Base-by-base conservation (phyloP, 768 basidiomycete species). In the Heimioporus sp. region DNA sequence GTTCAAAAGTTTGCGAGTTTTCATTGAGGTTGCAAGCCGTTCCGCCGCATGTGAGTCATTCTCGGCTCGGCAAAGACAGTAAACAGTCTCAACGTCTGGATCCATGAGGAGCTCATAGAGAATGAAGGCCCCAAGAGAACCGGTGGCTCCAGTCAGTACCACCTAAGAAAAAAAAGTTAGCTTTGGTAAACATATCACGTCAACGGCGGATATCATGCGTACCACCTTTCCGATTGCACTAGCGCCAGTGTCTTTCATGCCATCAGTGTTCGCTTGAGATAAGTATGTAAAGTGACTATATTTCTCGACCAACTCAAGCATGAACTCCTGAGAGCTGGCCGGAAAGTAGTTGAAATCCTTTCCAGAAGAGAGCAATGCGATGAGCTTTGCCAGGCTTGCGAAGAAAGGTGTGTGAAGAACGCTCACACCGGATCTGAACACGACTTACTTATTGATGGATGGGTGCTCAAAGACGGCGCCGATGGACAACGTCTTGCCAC, bases 381-480 rank as follows among this genome's bases (percentile, higher is more conserved):
- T 67, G 58, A 75, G 69, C n/a, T 65, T 64, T 13, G 79, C 73
- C 39, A 80, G 58, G 49, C 73, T 77, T 43, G 19, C 3, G 9
- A 41, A 17, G 19, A 15, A 15, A 24, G 24, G 24, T 31, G 5
- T 24, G 35, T 45, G 36, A 54, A 63, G 47, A 5, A 7, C 15
- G 11, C 11, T 17, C 20, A 20, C 4, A 11, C 16, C 5, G 17
- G 39, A 20, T 12, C 11, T 20, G 8, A 7, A 5, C 20, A 16
- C 4, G 17, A 60, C 70, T 11, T 45, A 75, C 73, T 72, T 71
- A 40, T 63, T 51, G 13, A 77, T 65, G 2, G 74, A 72, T 4
- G 80, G 80, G 44, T 79, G 60, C 57, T 81, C 80, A 53, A 78
- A 82, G 2, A 82, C 80, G 6, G 76, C 70, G 24, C 68, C 68